Evolutionary conservation across 169 alveolate species (phyloP).

Genomic region (Babesia bovis): DNA sequence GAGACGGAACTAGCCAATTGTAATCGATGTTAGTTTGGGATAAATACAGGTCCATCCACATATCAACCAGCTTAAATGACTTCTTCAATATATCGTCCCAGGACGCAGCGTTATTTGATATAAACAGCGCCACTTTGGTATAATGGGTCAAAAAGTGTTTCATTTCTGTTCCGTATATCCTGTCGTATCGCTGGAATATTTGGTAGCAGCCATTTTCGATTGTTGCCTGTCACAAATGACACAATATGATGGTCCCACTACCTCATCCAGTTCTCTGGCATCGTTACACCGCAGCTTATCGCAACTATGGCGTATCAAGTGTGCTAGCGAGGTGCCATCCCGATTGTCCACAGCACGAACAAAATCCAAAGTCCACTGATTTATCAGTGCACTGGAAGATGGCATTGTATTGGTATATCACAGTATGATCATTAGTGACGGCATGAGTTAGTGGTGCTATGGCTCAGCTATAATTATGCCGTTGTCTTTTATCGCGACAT

Average conservation of each 20-base stretch:
- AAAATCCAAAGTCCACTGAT: constrained; percentile 35
- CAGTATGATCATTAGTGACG: no score
- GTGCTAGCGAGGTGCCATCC: constrained; percentile 46
- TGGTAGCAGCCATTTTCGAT: constrained; percentile 14
- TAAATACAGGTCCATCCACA: constrained; percentile 66
- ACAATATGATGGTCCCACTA: not conserved
- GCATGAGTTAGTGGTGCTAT: no score
- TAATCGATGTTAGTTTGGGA: constrained; percentile 9
- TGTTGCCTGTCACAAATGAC: constrained; percentile 4
- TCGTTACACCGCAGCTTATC: constrained; percentile 36
- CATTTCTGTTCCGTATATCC: constrained; percentile 32
- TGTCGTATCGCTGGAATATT: constrained; percentile 28
- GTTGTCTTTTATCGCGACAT: no score
- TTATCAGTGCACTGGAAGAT: not conserved
- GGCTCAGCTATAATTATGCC: no score
- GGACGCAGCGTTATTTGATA: constrained; percentile 22
- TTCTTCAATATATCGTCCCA: constrained; percentile 64
- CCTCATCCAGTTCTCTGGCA: constrained; percentile 32
- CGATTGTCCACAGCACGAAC: constrained; percentile 34
- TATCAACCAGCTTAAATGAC: constrained; percentile 51
- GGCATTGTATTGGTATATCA: not conserved
- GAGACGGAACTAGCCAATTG: constrained; percentile 68
- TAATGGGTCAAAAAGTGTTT: constrained; percentile 42
- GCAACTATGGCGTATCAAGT: constrained; percentile 28
- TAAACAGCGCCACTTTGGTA: constrained; percentile 22